Base-by-base conservation (phyloP, 495 filamentous ascomycete genomes). In the Podospora conica region DNA sequence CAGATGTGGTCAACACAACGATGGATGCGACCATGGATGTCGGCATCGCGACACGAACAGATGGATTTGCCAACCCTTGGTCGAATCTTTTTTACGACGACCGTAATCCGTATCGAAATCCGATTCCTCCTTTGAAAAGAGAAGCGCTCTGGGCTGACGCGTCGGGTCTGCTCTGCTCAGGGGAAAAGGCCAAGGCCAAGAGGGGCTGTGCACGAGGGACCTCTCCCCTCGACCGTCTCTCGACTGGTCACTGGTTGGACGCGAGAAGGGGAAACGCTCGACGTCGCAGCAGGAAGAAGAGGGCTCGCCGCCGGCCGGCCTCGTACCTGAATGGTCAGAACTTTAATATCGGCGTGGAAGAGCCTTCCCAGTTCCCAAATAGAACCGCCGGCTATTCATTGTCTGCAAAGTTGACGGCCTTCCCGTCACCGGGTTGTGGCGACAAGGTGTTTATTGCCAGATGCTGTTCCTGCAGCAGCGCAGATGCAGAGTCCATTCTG, bases 121-220 rank as follows among this genome's bases (percentile, higher is more conserved):
- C 10, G 29, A 31, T 12, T 0, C 1, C 40, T 48, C 15, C 58
- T 29, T n/a, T 21, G 58, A 21, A 24, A 24, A 57, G 55, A 21
- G 58, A 24, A 57, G 55, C 55, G 40, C 40, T 27, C 55, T 40
- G 58, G 25, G 27, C 20, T 24, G 23, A 28, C 58, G 27, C 29
- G 27, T 28, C 58, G 20, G 57, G 28, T 11, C 55, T 56, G 21
- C 9, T 56, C 31, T 63, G 61, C 15, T 55, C 54, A 31, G 56
- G 27, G 22, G 58, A 57, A 28, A 55, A 55, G 24, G 24, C 61
- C 55, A 54, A 53, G 58, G 58, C 61, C 22, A 59, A 56, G 63
- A 64, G 68, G 21, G 68, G 68, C 68, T 67, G 68, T 70, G 68
- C 65, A 70, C 40, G 18, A 48, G 40, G 0, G 40, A 33, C 18